Base-by-base conservation (phyloP, 2,329 filamentous ascomycete genomes). In the Tolypocladium nubicola region DNA sequence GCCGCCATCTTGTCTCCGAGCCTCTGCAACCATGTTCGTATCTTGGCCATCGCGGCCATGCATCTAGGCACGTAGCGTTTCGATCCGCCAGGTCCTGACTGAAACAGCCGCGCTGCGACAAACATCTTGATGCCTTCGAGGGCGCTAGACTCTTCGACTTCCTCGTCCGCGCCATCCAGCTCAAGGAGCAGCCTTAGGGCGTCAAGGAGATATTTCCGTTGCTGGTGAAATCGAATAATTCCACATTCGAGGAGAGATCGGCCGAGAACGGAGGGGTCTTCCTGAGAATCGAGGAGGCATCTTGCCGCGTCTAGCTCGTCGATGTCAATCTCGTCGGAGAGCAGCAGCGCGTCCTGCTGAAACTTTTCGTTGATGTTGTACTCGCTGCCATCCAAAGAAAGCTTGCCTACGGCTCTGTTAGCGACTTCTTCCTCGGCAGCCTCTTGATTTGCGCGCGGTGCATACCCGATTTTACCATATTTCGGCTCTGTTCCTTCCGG, bases 351-450 rank as follows among this genome's bases (percentile, higher is more conserved):
- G 63, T 87, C 85, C 71, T 96, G 87, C 67, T 93, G 85, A 72
- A 99, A 97, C 61, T 90, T 86, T 57, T 89, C 82, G 72, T 96
- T 97, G 75, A 99, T 78, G 26, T 80, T 76, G 71, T 90, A 97
- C 66, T 92, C 84, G 39, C 83, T 80, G 61, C 85, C 87, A 64
- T 83, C 82, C 58, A 96, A 74, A 39, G 77, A 83, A 63, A 97
- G 79, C 69, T 89, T 92, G 58, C 89, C 91, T 94, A 63, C 56
- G 6, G n/a, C 37, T 43, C 40, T 35, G 52, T 67, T 52, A 64
- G 60, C 58, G 58, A 52, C 23, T 8, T 23, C 14, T 4, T 13
- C 3, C 30, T 21, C 16, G 9, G 45, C 4, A 55, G 16, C 30
- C 21, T 50, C 41, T 58, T 35, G 35, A 57, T 23, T 49, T 57